Conservation (phyloP, 2,329 filamentous ascomycete genomes). For the Pyricularia sp. region DNA sequence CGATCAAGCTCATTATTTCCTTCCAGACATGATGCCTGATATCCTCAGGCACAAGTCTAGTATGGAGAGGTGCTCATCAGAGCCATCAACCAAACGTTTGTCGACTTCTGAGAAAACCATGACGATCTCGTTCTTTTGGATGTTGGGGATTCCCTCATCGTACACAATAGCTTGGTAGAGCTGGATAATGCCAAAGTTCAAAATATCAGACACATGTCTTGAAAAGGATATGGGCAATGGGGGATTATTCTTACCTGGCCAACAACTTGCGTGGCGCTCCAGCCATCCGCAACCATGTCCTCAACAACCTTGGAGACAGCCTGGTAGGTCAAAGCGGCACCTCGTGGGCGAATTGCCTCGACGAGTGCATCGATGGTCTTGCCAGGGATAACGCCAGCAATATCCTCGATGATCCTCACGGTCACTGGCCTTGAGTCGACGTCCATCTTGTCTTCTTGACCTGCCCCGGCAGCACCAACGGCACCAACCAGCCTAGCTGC, state of each 20-base stretch:
- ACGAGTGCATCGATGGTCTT: conserved; percentile 61
- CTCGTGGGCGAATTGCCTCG: conserved; percentile 65
- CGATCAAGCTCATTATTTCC: conserved; percentile 12
- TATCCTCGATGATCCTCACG: conserved; percentile 78
- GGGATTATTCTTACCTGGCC: conserved; percentile 49
- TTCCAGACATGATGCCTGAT: conserved; percentile 57
- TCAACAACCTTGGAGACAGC: conserved; percentile 72
- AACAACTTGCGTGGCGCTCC: conserved; percentile 87
- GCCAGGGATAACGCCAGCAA: conserved; percentile 86
- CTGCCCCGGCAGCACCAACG: conserved; percentile 27
- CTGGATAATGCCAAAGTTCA: conserved; percentile 26
- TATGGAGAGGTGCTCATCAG: conserved; percentile 89
- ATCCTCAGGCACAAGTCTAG: conserved; percentile 78
- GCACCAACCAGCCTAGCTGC: conserved; percentile 82
- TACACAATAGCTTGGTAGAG: conserved; percentile 75
- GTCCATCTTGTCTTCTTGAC: conserved; percentile 48
- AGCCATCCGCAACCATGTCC: conserved; percentile 90
- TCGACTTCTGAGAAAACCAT: conserved; percentile 88
- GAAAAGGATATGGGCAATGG: not conserved
- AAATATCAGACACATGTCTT: conserved; percentile 8
- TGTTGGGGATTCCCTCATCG: conserved; percentile 74
- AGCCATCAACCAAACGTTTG: conserved; percentile 87
- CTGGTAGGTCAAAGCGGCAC: conserved; percentile 56
- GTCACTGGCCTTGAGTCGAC: conserved; percentile 56
- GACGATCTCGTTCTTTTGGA: conserved; percentile 85